phyloP scores from a whole-genome alignment of 2,329 filamentous ascomycete genomes.

The Didymella arachidicola region DNA sequence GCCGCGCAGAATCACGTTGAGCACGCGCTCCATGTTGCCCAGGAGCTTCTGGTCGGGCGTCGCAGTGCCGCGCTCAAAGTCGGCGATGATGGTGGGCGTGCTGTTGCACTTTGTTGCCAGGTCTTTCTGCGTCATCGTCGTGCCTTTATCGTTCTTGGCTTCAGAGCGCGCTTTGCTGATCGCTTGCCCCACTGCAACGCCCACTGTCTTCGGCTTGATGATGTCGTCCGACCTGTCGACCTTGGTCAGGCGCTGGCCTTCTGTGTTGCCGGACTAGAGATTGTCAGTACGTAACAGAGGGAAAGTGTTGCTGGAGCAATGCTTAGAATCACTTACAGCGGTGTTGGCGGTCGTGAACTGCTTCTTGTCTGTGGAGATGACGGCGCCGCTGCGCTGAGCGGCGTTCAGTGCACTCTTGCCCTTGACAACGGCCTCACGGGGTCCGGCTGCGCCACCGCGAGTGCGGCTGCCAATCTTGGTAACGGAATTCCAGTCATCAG shows the following conservation, averaged over 20 bases:
- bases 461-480: constrained; percentile 95
- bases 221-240: constrained; percentile 98
- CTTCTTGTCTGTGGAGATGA: constrained; percentile 94
- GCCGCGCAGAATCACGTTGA: constrained; percentile 88
- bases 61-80: constrained; percentile 83
- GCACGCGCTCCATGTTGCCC: constrained; percentile 77
- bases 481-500: constrained; percentile 84
- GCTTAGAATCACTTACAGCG: constrained; percentile 64
- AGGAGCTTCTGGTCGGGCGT: constrained; percentile 85
- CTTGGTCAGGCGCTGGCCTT: constrained; percentile 96
- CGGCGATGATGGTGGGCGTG: constrained; percentile 77
- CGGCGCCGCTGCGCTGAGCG: constrained; percentile 78
- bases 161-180: constrained; percentile 81
- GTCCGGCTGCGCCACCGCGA: constrained; percentile 69
- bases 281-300: constrained; percentile 1
- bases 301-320: too few relatives aligned
- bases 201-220: constrained; percentile 90
- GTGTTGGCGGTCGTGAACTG: constrained; percentile 73
- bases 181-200: constrained; percentile 78
- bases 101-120: constrained; percentile 89
- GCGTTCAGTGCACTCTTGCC: constrained; percentile 88
- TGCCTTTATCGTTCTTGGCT: constrained; percentile 77
- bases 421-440: constrained; percentile 87
- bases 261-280: constrained; percentile 49
- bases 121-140: constrained; percentile 86